Base-by-base conservation (phyloP, 139 green algal species). In the Auxenochlorella pyrenoidosa region DNA sequence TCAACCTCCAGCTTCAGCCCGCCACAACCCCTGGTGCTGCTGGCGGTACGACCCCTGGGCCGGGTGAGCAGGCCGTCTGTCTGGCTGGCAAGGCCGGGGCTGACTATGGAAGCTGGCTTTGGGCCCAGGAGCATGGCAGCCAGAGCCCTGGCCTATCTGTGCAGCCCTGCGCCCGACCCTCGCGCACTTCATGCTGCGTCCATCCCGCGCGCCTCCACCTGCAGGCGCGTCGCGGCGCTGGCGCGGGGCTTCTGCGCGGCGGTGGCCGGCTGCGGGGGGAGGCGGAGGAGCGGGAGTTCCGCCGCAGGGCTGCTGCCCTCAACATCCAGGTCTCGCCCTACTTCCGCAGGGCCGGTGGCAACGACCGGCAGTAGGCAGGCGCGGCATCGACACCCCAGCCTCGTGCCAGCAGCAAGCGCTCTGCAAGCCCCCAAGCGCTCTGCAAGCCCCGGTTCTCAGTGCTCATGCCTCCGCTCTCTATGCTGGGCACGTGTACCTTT, bases 311-410 rank as follows among this genome's bases (percentile, higher is more conserved):
- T 21, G 89, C 89, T 38, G 90, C 90, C 5, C 79, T 93, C 22
- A 90, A 92, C 68, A 93, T 93, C 63, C 88, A 90, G 41, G 75
- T 93, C 43, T 90, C 84, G 2, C 90, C 90, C 10, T 93, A 93
- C 65, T 93, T 92, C 63, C 63, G 79, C 2, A 59, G 79, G 2
- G 73, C 40, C 40, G 40, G 40, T 8, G 26, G 36, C 22, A 24
- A 2, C 18, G 54, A 63, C 54, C 54, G 54, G 15, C 54, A 63
- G 54, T 24, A 26, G 18, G 13, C 2, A 8, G 18, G 2, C 54
- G 54, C 54, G 22, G 54, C 54, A 13, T 13, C 54, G 54, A 8
- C 16, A 24, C 15, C 18, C 10, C 22, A 22, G 54, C 54, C 18
- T 4, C 13, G 54, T 63, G 54, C 2, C 6, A 2, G 54, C 54